Percentiles rank a stretch among this genome's conserved stretches.
Conservation (phyloP, 2,329 filamentous ascomycete genomes). For the Orbilia quercus region DNA sequence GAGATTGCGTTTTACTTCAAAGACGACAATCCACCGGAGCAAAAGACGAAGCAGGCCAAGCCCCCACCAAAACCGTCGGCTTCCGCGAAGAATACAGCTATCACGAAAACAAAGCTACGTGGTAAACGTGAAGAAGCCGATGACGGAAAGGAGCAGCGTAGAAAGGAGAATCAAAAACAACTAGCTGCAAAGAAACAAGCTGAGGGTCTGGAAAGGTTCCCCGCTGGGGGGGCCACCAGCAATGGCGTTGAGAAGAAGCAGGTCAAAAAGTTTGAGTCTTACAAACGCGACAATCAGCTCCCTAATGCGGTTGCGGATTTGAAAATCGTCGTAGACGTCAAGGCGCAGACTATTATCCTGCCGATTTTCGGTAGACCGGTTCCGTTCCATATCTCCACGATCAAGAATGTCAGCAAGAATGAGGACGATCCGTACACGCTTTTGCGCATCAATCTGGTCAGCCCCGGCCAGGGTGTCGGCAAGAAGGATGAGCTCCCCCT, state of each 20-base stretch:
- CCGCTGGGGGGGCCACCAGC: slow-evolving; percentile 76
- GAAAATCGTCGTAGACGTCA: slow-evolving; percentile 88
- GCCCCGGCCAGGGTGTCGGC: slow-evolving; percentile 95
- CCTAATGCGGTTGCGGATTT: slow-evolving; percentile 84
- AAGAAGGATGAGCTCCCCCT: slow-evolving; percentile 93
- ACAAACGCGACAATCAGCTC: slow-evolving; percentile 96
- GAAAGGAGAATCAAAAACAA: slow-evolving; percentile 92
- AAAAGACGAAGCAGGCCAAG: slow-evolving; percentile 88
- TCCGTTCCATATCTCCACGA: slow-evolving; percentile 96
- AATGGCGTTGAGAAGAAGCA: slow-evolving; percentile 94
- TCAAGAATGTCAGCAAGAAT: slow-evolving; percentile 98
- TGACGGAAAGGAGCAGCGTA: slow-evolving; percentile 86
- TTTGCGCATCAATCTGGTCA: slow-evolving; percentile 95
- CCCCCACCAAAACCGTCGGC: slow-evolving; percentile 72
- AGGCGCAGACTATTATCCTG: slow-evolving; percentile 88
- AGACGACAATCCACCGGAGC: slow-evolving; percentile 88
- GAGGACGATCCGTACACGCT: slow-evolving; percentile 95
- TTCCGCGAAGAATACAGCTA: slow-evolving; percentile 90
- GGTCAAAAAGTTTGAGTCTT: slow-evolving; percentile 99
- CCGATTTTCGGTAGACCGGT: slow-evolving; percentile 98
- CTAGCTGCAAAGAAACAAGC: slow-evolving; percentile 87
- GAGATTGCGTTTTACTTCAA: slow-evolving; percentile 99
- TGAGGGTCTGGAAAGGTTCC: slow-evolving; percentile 85
- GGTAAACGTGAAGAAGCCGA: slow-evolving; percentile 81
- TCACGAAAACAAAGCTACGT: slow-evolving; percentile 80